Evolutionary conservation across 345 rosid species (phyloP).

Genomic region (Durio zibethinus): DNA sequence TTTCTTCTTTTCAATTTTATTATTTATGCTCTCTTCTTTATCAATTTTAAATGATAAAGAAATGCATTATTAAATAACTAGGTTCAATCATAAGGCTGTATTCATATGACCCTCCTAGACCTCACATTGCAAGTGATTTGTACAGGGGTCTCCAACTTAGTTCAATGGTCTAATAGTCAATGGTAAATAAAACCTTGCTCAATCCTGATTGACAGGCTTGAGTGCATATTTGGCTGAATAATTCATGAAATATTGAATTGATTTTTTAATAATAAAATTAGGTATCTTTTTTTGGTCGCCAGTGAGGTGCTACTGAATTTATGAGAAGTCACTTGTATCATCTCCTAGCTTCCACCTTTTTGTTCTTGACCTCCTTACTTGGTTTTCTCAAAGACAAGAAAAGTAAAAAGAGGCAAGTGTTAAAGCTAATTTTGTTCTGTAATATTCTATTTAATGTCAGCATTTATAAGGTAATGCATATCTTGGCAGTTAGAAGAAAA

Average conservation of each 20-base stretch:
- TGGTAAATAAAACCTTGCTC: not conserved
- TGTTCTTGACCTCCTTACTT: not conserved
- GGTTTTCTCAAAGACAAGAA: not conserved
- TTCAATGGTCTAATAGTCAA: slow-evolving; percentile 4
- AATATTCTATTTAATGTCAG: not conserved
- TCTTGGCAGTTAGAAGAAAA: not conserved
- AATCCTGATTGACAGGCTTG: slow-evolving; percentile 5
- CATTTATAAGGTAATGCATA: slow-evolving; percentile 1
- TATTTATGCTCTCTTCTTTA: too few relatives aligned
- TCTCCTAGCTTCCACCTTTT: not conserved
- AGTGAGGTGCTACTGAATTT: not conserved
- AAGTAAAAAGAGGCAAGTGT: not conserved
- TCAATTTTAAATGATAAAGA: not conserved
- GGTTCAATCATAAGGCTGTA: not conserved
- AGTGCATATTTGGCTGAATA: not conserved
- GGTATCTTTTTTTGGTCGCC: not conserved
- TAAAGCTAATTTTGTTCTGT: not conserved
- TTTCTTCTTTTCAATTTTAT: not conserved
- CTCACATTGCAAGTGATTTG: not conserved
- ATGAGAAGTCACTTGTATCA: not conserved
- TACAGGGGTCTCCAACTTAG: not conserved
- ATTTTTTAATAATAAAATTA: not conserved
- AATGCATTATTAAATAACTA: not conserved
- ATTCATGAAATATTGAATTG: not conserved
- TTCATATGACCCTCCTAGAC: not conserved